Evolutionary conservation across 202 grass and related monocot species (phyloP), one percentile per base, ranked within the genome.

Genomic region (Elaeis oleifera): DNA sequence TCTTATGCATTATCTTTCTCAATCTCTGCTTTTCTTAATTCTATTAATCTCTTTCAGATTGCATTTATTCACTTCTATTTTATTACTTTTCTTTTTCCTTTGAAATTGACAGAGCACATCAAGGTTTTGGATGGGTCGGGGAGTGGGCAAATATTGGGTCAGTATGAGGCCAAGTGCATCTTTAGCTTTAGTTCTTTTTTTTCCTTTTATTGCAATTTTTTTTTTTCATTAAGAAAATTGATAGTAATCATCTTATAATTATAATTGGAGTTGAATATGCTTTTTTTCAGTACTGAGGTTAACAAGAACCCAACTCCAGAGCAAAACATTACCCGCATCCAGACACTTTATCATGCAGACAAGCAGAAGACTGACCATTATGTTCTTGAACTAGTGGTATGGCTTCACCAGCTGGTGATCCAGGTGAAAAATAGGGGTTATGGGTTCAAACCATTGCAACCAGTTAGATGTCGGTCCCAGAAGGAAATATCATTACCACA

Each of bases 51-150:
- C 17, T 26, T 23, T 23, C 56, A 53, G 3, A 18, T 18, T 21
- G 39, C 3, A 22, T 9, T 59, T 2, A 54, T 44, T 51, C 9
- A 18, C n/a, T 19, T 24, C 56, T 3, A n/a, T 8, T 71, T 17
- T 56, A 23, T 62, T 17, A 53, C 7, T 65, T 6, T 26, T 7
- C 16, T 1, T 64, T 72, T 64, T 64, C 39, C 20, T 76, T 59
- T 72, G 58, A 56, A 63, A 65, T 74, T 24, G 22, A 60, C 84
- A 97, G 92, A 74, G 79, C 84, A n/a, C 92, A 97, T 76, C 92
- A 97, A 89, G 88, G 92, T 18, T 97, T 97, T 66, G 92, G 88
- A 72, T 97, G 92, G 82, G 92, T 97, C 5, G 92, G 92, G 13
- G 92, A 97, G 51, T 97, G 92, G 92, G 92, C 92, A 31, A 97